Conservation (phyloP, 768 basidiomycete species). For the Rhodotorula diobovata region DNA sequence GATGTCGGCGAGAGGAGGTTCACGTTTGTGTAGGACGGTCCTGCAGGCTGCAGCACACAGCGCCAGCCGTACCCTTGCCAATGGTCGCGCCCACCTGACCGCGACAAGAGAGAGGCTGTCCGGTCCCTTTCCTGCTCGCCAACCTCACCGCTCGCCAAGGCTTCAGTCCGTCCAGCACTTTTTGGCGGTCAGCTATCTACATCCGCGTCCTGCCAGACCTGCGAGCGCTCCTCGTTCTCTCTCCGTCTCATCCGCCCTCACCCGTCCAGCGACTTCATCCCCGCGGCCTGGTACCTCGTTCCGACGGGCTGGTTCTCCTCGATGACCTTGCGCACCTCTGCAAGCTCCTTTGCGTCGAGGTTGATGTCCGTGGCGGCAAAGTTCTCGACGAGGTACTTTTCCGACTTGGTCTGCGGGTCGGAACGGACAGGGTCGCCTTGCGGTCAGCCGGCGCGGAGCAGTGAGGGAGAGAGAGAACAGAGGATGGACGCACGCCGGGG, state of each 20-base stretch:
- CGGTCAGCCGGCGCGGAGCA: not conserved
- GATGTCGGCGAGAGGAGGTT: slow-evolving; percentile 38
- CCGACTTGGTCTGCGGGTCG: slow-evolving; percentile 43
- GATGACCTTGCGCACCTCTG: slow-evolving; percentile 51
- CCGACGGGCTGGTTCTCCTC: slow-evolving; percentile 49
- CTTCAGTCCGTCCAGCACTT: too few relatives aligned
- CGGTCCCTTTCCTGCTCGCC: too few relatives aligned
- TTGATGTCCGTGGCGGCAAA: slow-evolving; percentile 50
- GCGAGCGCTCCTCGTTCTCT: too few relatives aligned
- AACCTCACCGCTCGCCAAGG: too few relatives aligned
- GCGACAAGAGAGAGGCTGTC: too few relatives aligned
- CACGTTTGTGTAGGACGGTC: slow-evolving; percentile 47
- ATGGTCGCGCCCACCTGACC: too few relatives aligned
- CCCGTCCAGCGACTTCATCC: not conserved
- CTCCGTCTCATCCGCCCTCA: not conserved
- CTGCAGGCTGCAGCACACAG: too few relatives aligned
- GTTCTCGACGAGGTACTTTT: slow-evolving; percentile 54
- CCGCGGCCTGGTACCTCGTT: slow-evolving; percentile 46
- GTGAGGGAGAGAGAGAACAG: slow-evolving; percentile 25
- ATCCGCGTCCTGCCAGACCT: too few relatives aligned
- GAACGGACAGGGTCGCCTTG: too few relatives aligned
- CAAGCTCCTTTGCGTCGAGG: slow-evolving; percentile 51
- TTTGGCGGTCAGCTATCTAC: too few relatives aligned
- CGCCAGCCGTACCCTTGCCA: too few relatives aligned
- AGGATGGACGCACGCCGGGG: slow-evolving; percentile 36